Evolutionary conservation across 2,329 filamentous ascomycete species (phyloP), one percentile per base, ranked within the genome.

Genomic region (Fusarium robinianum): DNA sequence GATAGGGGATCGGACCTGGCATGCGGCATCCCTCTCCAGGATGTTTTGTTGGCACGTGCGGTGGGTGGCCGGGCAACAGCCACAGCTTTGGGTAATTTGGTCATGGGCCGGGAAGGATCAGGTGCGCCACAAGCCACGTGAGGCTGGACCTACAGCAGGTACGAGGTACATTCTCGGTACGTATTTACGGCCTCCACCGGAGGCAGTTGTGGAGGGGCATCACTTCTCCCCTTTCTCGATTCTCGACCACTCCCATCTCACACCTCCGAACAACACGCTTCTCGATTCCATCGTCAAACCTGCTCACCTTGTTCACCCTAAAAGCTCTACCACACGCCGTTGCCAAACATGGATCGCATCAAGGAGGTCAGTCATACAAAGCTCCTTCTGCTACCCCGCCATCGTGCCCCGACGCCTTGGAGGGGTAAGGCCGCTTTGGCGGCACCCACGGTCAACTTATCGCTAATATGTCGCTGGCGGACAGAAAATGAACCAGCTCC

Each of bases 401-500:
- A 64, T 61, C 57, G 45, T 48, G 55, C 52, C 53, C 44, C 42
- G 41, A 56, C 59, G 54, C 60, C 52, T 58, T 61, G 60, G 60
- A 63, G 60, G 60, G 60, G 60, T 59, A 62, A 47, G 29, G 17
- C 19, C 29, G 33, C 32, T n/a, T n/a, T n/a, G n/a, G n/a, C n/a
- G n/a, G n/a, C n/a, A n/a, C n/a, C n/a, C 22, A 18, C n/a, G 35
- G 25, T 44, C 38, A 15, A 21, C 31, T 45, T 42, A 44, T 55
- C 46, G 56, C 62, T 63, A 53, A 60, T 47, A 54, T 50, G 50
- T 40, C 26, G 40, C 45, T 57, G 46, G 42, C 41, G 30, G 22
- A 51, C 54, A 96, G 92, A 92, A 90, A 85, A 92, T 96, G 89
- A 87, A 87, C 78, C 80, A 85, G 72, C 90, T 99, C 77, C 91